A percentile compares a stretch with the other conserved stretches of the same genome.
These are phyloP conservation scores for Athelia sp. DNA, from an alignment of 1,284 basidiomycete species.

Conservation along the genomic window DNA sequence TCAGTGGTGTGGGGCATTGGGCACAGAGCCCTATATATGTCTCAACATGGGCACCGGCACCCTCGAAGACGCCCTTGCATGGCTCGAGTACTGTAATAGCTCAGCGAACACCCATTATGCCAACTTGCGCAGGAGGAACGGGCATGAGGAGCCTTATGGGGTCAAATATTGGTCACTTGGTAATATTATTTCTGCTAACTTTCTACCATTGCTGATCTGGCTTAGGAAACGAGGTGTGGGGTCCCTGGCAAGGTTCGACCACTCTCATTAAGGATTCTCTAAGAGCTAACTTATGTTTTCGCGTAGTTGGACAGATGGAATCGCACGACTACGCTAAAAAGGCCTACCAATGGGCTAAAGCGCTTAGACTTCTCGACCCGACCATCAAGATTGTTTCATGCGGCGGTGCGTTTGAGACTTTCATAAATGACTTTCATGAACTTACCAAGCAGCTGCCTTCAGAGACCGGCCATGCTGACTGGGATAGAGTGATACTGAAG, in stretches of 20 bases:
- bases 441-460: neutral
- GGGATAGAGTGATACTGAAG: slow-evolving; percentile 33
- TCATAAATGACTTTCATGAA: neutral
- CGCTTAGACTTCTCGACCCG: slow-evolving; percentile 55
- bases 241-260: slow-evolving; percentile 49
- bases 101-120: slow-evolving; percentile 49
- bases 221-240: slow-evolving; percentile 49
- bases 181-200: neutral
- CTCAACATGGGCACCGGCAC: slow-evolving; percentile 66
- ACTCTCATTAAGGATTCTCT: neutral
- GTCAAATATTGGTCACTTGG: slow-evolving; percentile 42
- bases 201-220: neutral
- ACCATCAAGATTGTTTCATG: slow-evolving; percentile 54
- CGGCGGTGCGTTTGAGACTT: slow-evolving; percentile 34
- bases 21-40: slow-evolving; percentile 57
- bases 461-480: slow-evolving; percentile 43
- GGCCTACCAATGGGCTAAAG: slow-evolving; percentile 63
- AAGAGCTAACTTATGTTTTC: neutral
- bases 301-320: slow-evolving; percentile 51
- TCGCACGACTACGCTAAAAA: slow-evolving; percentile 54
- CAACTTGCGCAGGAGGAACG: slow-evolving; percentile 55
- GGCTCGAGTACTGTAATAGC: slow-evolving; percentile 63
- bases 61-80: slow-evolving; percentile 57
- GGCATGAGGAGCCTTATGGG: slow-evolving; percentile 51
- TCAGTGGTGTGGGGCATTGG: slow-evolving; percentile 41